Evolutionary conservation across 495 filamentous ascomycete species (phyloP).

Genomic region (Aspergillus conjunctus): DNA sequence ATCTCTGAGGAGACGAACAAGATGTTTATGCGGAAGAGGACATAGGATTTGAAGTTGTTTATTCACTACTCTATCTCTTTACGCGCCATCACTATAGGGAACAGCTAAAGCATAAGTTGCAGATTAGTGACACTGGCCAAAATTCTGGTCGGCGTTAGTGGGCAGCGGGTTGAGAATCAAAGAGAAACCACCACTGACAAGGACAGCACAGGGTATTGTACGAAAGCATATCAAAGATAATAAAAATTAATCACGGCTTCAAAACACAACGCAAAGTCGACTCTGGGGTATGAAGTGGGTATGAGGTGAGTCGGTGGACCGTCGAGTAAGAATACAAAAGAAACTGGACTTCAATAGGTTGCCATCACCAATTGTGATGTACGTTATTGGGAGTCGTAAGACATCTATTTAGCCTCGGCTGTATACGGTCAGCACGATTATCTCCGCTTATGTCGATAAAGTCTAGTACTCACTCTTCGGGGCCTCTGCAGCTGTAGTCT

Average conservation of each 20-base stretch:
- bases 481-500: conserved; percentile 13
- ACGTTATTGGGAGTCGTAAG: conserved; percentile 5
- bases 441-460: background rate
- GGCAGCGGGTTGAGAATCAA: background rate
- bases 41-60: background rate
- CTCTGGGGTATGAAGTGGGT: conserved; percentile 28
- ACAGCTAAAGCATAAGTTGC: background rate
- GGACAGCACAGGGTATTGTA: conserved; percentile 20
- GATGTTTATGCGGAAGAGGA: background rate
- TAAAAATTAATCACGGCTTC: conserved; percentile 11
- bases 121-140: conserved; percentile 4
- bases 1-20: too few species aligned
- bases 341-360: background rate
- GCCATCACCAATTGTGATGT: conserved; percentile 4
- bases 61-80: conserved; percentile 12
- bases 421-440: conserved; percentile 4
- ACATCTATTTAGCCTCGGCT: conserved; percentile 19
- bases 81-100: background rate
- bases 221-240: conserved; percentile 9
- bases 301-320: conserved; percentile 2
- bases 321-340: conserved; percentile 12
- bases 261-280: conserved; percentile 16
- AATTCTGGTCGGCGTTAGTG: conserved; percentile 1
- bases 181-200: conserved; percentile 8
- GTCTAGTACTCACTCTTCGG: conserved; percentile 24